Evolutionary conservation across 2,329 filamentous ascomycete species (phyloP).

Genomic region (Harringtonia aguacate): DNA sequence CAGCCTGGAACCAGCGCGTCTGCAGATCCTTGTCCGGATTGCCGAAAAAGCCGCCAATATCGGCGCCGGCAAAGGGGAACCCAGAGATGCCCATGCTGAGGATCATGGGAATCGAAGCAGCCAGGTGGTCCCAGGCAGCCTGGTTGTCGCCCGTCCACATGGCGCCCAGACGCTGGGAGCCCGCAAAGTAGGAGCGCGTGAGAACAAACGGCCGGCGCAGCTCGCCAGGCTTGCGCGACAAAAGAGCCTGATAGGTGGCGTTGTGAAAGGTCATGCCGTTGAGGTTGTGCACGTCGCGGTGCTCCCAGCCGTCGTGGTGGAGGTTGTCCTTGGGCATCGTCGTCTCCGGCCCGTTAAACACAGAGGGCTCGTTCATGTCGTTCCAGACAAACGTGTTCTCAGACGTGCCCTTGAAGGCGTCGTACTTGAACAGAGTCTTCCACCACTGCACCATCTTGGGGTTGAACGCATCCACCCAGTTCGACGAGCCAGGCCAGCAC

Average conservation of each 20-base stretch:
- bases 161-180: conserved; percentile 78
- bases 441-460: conserved; percentile 89
- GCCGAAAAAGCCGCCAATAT: conserved; percentile 96
- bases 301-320: conserved; percentile 86
- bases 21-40: conserved; percentile 89
- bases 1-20: conserved; percentile 92
- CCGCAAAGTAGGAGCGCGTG: conserved; percentile 85
- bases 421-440: conserved; percentile 78
- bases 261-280: conserved; percentile 95
- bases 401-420: conserved; percentile 74
- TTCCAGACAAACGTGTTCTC: conserved; percentile 95
- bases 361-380: conserved; percentile 98
- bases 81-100: conserved; percentile 86
- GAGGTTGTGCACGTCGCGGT: conserved; percentile 91
- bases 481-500: conserved; percentile 96
- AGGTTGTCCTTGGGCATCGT: conserved; percentile 99
- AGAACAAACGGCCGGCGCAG: conserved; percentile 80
- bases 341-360: conserved; percentile 96
- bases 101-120: conserved; percentile 85
- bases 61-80: conserved; percentile 87
- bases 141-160: conserved; percentile 99
- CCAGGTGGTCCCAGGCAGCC: conserved; percentile 83
- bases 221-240: conserved; percentile 79
- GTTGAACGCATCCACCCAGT: conserved; percentile 96
- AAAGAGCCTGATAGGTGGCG: conserved; percentile 76